Percentiles rank a stretch among this genome's conserved stretches.
Conservation (phyloP, 1,284 basidiomycete genomes). For the Ceratobasidium sp. region DNA sequence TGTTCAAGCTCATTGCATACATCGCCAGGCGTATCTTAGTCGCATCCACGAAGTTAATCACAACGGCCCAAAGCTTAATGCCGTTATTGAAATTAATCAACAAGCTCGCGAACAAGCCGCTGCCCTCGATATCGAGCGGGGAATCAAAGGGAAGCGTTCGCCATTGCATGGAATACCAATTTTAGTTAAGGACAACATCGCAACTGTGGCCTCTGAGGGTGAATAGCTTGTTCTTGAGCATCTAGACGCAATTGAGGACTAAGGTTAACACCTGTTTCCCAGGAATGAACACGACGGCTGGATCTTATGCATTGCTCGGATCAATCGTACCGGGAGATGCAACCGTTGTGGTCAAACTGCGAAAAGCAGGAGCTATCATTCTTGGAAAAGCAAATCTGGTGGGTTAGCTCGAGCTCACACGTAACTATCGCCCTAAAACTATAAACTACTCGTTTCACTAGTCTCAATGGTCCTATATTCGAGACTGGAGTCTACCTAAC, state of each 20-base stretch:
- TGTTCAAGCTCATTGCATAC: not conserved
- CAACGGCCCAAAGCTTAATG: constrained; percentile 67
- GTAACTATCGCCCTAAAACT: not conserved
- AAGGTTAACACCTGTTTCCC: no score
- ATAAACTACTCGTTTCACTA: not conserved
- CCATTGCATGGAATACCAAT: constrained; percentile 75
- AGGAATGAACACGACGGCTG: constrained; percentile 72
- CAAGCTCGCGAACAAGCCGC: constrained; percentile 66
- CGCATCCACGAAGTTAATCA: constrained; percentile 77
- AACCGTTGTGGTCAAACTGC: constrained; percentile 66
- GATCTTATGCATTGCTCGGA: constrained; percentile 66
- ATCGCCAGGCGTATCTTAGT: constrained; percentile 68
- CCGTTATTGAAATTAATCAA: constrained; percentile 71
- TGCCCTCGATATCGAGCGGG: constrained; percentile 65
- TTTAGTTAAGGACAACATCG: constrained; percentile 76
- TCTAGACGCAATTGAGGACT: not conserved
- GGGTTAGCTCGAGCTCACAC: not conserved
- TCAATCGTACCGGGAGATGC: constrained; percentile 72
- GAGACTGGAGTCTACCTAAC: constrained; percentile 62
- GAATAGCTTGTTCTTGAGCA: not conserved
- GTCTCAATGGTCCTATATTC: constrained; percentile 69
- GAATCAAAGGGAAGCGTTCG: constrained; percentile 60
- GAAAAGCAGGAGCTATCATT: constrained; percentile 70
- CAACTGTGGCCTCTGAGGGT: constrained; percentile 53
- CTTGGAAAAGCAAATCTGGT: constrained; percentile 66